Base-by-base conservation (phyloP, 2,329 filamentous ascomycete genomes). In the Colletotrichum sojae region DNA sequence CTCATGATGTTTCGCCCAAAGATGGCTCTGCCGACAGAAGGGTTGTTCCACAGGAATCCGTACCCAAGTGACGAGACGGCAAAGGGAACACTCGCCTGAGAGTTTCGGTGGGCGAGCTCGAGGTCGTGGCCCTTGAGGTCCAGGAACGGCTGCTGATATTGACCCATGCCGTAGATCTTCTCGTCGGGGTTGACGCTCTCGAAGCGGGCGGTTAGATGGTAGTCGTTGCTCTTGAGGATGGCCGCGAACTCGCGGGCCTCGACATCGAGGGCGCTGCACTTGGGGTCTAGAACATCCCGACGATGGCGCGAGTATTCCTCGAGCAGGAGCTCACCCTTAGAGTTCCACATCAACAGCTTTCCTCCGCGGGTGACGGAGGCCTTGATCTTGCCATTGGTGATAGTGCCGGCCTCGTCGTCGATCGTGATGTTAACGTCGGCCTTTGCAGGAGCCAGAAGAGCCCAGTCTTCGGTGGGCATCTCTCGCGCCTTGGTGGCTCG, bases 31-130 rank as follows among this genome's bases (percentile, higher is more conserved):
- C 89, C 89, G 31, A 91, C 81, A 1, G 81, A 83, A 0, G 89
- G 88, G 70, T 89, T 90, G 71, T 91, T 90, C 89, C 89, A 91
- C 1, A 90, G 79, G 3, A 90, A 77, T 0, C 89, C 89, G 70
- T 91, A 91, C 0, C 88, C 88, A 1, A 83, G 79, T 2, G 84
- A 88, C 0, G 85, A 88, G 1, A 90, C 73, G 3, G 84, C 83
- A 74, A 90, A 91, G 0, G 89, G 89, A 0, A 91, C 83, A 53
- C 85, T 88, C 5, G 88, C 88, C 74, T 91, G 89, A 1, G 87
- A 89, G 73, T 90, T 91, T 13, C 88, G 84, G 52, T 91, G 89
- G 0, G 89, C 88, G 10, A 91, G 82, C 74, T 91, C 89, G 1
- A 90, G 76, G 69, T 90, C 88, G 0, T 80, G 75, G 0, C 89